A percentile compares a stretch with the other conserved stretches of the same genome.
Conservation (phyloP, 2,329 filamentous ascomycete species). For the Ophiosphaerella herpotricha region DNA sequence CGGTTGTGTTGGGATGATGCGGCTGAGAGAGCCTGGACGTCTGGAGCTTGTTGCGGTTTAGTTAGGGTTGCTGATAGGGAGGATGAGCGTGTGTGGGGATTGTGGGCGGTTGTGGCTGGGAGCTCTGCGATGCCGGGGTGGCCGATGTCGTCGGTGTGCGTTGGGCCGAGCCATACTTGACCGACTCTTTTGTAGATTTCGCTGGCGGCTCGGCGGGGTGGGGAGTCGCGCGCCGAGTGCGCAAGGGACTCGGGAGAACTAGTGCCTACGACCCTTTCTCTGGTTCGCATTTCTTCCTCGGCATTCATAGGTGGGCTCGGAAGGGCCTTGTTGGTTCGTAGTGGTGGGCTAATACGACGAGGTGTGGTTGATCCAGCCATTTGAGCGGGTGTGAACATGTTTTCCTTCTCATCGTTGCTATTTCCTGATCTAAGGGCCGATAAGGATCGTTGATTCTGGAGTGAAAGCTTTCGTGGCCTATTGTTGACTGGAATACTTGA, state of each 20-base stretch:
- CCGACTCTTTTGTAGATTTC: constrained; percentile 14
- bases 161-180: constrained; percentile 9
- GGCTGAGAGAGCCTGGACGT: constrained; percentile 7
- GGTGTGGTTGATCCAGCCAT: constrained; percentile 11
- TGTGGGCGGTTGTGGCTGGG: constrained; percentile 10
- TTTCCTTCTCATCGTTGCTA: constrained; percentile 21
- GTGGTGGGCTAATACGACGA: constrained; percentile 20
- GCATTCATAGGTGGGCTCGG: constrained; percentile 28
- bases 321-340: constrained; percentile 40
- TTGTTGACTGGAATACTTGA: constrained; percentile 40
- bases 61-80: constrained; percentile 19
- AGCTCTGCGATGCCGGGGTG: constrained; percentile 28
- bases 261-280: constrained; percentile 17
- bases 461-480: constrained; percentile 38
- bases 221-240: constrained; percentile 3
- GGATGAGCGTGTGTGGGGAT: constrained; percentile 36
- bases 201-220: constrained; percentile 9
- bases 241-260: constrained; percentile 1
- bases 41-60: constrained; percentile 8
- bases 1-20: not conserved
- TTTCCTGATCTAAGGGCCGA: constrained; percentile 13
- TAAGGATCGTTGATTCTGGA: constrained; percentile 25
- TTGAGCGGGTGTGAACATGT: constrained; percentile 3
- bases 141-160: not conserved
- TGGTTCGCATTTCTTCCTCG: constrained; percentile 20